phyloP scores from a whole-genome alignment of 352 stramenopile species.

The Globisporangium lucens region DNA sequence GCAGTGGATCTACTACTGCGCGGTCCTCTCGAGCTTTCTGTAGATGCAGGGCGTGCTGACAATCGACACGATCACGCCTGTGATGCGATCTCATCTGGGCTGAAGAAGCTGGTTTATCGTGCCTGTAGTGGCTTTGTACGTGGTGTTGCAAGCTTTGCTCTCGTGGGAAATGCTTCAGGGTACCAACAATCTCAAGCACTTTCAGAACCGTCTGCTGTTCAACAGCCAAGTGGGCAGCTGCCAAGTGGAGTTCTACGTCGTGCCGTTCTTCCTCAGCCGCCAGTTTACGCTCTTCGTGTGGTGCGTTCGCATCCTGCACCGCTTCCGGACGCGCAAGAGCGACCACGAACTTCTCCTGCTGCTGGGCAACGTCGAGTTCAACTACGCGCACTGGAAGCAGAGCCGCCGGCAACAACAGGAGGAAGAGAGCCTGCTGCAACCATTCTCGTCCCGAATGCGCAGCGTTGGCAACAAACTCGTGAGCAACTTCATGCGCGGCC shows the following conservation, averaged over 20 bases:
- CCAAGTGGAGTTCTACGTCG: constrained; percentile 7
- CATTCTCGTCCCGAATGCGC: neutral
- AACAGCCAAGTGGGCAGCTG: constrained; percentile 4
- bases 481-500: neutral
- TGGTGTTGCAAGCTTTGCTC: constrained; percentile 11
- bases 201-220: constrained; percentile 20
- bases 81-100: constrained; percentile 7
- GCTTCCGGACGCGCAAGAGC: constrained; percentile 10
- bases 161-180: constrained; percentile 1
- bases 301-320: constrained; percentile 12
- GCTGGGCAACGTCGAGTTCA: constrained; percentile 20
- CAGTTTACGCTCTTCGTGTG: constrained; percentile 17
- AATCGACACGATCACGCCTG: constrained; percentile 22
- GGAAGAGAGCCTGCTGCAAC: neutral
- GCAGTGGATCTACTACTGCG: constrained; percentile 1
- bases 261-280: constrained; percentile 21
- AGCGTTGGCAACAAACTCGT: neutral
- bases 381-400: constrained; percentile 13
- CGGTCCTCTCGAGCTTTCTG: constrained; percentile 9
- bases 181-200: neutral
- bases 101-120: constrained; percentile 6
- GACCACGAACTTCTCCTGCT: constrained; percentile 14
- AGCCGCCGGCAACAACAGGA: neutral
- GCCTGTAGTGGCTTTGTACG: constrained; percentile 1
- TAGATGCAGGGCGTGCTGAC: constrained; percentile 25